A percentile compares a stretch with the other conserved stretches of the same genome.
phyloP scores from a whole-genome alignment of 2,329 filamentous ascomycete genomes.

The Fusarium secorum region DNA sequence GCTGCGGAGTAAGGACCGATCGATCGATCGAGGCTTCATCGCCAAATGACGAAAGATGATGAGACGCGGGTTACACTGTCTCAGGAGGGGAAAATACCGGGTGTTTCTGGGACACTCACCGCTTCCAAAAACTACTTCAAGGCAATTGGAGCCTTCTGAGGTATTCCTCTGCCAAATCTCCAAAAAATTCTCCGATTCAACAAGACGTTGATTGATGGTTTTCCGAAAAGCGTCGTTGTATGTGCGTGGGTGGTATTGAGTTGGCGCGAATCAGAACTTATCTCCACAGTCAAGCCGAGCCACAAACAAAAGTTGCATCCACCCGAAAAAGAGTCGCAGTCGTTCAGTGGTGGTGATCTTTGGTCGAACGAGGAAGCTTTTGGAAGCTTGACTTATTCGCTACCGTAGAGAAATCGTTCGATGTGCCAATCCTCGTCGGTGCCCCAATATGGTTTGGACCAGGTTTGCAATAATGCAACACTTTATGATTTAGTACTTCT shows the following conservation, averaged over 20 bases:
- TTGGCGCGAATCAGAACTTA: constrained; percentile 3
- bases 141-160: not conserved
- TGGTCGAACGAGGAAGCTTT: not conserved
- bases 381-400: not conserved
- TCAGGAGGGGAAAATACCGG: constrained; percentile 11
- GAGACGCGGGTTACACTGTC: constrained; percentile 10
- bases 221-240: not conserved
- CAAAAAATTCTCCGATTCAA: not conserved
- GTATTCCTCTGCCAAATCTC: not conserved
- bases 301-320: constrained; percentile 1
- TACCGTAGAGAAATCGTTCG: not conserved
- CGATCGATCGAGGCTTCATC: constrained; percentile 46
- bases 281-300: constrained; percentile 15
- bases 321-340: not conserved
- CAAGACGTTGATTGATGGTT: not conserved
- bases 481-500: not conserved
- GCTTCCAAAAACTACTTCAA: constrained; percentile 1
- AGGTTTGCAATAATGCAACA: not conserved
- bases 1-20: constrained; percentile 36
- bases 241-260: not conserved
- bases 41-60: constrained; percentile 40
- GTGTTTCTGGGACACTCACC: constrained; percentile 27
- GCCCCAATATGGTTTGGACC: not conserved
- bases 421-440: not conserved
- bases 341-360: not conserved